Conservation (phyloP, 1,284 basidiomycete species). For the Ustilago tritici region DNA sequence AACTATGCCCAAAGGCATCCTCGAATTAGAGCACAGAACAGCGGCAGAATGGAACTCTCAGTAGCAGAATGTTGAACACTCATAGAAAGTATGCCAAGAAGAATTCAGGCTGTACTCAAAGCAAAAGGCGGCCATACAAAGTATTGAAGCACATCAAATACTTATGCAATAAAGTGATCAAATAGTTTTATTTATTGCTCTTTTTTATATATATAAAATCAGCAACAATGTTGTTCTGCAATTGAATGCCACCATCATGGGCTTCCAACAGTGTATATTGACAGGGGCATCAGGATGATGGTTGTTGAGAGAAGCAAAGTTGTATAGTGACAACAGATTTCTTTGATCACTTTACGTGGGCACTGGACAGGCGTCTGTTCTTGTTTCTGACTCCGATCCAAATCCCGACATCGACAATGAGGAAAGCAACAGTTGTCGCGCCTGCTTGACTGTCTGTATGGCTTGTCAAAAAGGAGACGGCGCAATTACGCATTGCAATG, state of each 20-base stretch:
- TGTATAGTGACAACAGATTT: too few species aligned
- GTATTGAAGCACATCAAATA: constrained; percentile 2
- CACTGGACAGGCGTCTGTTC: background rate
- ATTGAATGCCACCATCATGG: too few species aligned
- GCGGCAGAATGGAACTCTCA: constrained; percentile 11
- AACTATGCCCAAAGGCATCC: background rate
- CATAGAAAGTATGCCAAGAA: constrained; percentile 28
- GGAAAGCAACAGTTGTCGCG: background rate
- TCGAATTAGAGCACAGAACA: background rate
- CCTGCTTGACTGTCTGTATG: background rate
- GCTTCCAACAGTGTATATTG: too few species aligned
- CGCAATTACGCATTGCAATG: background rate
- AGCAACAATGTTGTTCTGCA: too few species aligned
- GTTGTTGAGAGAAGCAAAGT: too few species aligned
- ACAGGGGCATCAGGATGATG: too few species aligned
- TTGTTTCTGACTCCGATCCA: background rate
- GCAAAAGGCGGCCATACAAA: constrained; percentile 30
- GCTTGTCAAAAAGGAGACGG: background rate
- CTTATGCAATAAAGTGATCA: too few species aligned
- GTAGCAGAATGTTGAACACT: constrained; percentile 1
- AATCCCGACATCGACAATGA: background rate
- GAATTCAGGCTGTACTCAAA: constrained; percentile 18
- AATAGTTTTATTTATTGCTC: too few species aligned
- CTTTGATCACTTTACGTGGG: too few species aligned
- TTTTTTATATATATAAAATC: too few species aligned